Evolutionary conservation across 192 early-diverging fungal species (phyloP).

Genomic region (Umbelopsis ramanniana): DNA sequence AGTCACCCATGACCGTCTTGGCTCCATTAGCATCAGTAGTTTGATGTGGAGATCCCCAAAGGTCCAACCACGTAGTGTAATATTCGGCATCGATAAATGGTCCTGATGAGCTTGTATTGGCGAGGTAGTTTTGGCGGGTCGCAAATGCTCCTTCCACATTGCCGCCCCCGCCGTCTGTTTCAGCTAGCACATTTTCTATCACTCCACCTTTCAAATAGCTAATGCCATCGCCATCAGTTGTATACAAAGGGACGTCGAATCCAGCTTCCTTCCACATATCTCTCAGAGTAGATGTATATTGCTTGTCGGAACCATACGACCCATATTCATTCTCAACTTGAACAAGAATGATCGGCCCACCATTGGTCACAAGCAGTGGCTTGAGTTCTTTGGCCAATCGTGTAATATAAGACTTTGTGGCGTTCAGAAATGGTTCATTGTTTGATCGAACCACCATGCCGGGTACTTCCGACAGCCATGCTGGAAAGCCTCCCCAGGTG

Average conservation of each 20-base stretch:
- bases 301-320: neutral
- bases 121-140: neutral
- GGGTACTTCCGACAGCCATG: slow-evolving; percentile 13
- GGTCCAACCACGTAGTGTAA: slow-evolving; percentile 17
- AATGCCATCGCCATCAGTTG: slow-evolving; percentile 27
- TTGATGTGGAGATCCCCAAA: slow-evolving; percentile 20
- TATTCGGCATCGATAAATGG: slow-evolving; percentile 14
- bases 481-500: slow-evolving; percentile 1
- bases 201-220: slow-evolving; percentile 6
- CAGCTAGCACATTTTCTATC: slow-evolving; percentile 17
- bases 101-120: neutral
- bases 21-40: too few relatives aligned
- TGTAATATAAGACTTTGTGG: slow-evolving; percentile 9
- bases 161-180: slow-evolving; percentile 14
- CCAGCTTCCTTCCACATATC: slow-evolving; percentile 44
- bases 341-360: slow-evolving; percentile 64
- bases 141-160: neutral
- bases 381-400: neutral
- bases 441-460: slow-evolving; percentile 24
- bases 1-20: slow-evolving; percentile 1
- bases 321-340: slow-evolving; percentile 74
- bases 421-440: slow-evolving; percentile 25
- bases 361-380: slow-evolving; percentile 29
- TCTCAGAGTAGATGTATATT: slow-evolving; percentile 20
- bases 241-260: slow-evolving; percentile 25